Evolutionary conservation across 129 eudicot genomes (phyloP).

Genomic region (Lactuca sativa): DNA sequence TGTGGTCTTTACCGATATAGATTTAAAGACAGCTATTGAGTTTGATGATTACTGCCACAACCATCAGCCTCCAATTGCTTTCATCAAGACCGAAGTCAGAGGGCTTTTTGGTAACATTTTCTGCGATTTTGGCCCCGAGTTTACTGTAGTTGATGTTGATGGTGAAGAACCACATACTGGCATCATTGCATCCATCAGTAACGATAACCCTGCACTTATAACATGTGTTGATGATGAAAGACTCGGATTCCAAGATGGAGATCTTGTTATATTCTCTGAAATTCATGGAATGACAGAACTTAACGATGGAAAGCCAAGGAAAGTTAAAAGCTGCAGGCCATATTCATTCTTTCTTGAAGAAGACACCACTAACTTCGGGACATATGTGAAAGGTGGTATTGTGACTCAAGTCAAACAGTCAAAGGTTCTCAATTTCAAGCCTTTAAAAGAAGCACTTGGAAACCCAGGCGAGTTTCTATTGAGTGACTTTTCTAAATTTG

Average conservation of each 20-base stretch:
- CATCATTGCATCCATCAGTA: slow-evolving; percentile 84
- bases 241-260: slow-evolving; percentile 94
- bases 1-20: slow-evolving; percentile 81
- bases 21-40: slow-evolving; percentile 66
- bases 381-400: slow-evolving; percentile 82
- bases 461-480: slow-evolving; percentile 81
- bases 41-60: slow-evolving; percentile 75
- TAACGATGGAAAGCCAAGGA: slow-evolving; percentile 89
- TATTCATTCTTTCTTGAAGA: slow-evolving; percentile 80
- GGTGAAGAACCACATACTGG: slow-evolving; percentile 96
- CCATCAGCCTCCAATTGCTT: slow-evolving; percentile 83
- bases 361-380: slow-evolving; percentile 73
- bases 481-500: slow-evolving; percentile 88
- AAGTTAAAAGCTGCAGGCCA: slow-evolving; percentile 66
- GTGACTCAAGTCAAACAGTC: slow-evolving; percentile 93
- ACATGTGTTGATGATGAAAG: slow-evolving; percentile 93
- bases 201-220: slow-evolving; percentile 77
- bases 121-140: slow-evolving; percentile 90
- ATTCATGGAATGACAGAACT: slow-evolving; percentile 81
- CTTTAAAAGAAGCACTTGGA: slow-evolving; percentile 67
- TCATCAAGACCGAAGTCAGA: slow-evolving; percentile 77
- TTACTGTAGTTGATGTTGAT: slow-evolving; percentile 81
- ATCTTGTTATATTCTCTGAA: slow-evolving; percentile 83
- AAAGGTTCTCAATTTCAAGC: slow-evolving; percentile 72
- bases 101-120: slow-evolving; percentile 87